A percentile compares a stretch with the other conserved stretches of the same genome.
These are phyloP conservation scores for Torrubiellomyces zombiae DNA, from an alignment of 2,329 filamentous ascomycete species.

Conservation along the genomic window DNA sequence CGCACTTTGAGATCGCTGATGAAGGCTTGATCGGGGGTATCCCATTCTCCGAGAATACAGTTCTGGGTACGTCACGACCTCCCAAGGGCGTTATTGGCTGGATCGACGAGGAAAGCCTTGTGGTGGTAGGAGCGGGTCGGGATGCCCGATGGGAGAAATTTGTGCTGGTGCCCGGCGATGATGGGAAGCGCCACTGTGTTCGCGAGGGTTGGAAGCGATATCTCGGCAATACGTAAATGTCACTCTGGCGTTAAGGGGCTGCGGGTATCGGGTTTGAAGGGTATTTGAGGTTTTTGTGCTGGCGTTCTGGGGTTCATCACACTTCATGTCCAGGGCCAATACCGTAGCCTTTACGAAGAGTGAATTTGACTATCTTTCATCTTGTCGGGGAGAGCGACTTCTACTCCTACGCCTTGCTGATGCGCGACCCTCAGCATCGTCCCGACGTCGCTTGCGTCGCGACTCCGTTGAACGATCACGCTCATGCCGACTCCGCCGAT, in stretches of 20 bases:
- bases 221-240: slow-evolving; percentile 26
- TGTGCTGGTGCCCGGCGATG: slow-evolving; percentile 47
- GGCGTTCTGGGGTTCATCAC: too few species aligned
- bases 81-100: slow-evolving; percentile 78
- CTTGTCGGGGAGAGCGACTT: slow-evolving; percentile 24
- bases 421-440: slow-evolving; percentile 11
- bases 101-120: slow-evolving; percentile 54
- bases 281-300: too few species aligned
- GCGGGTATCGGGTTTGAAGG: not conserved
- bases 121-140: slow-evolving; percentile 63
- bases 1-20: slow-evolving; percentile 69
- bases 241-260: not conserved
- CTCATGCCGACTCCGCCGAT: slow-evolving; percentile 9
- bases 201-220: slow-evolving; percentile 76
- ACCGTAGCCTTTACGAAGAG: too few species aligned
- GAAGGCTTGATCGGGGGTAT: slow-evolving; percentile 37
- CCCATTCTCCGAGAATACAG: slow-evolving; percentile 24
- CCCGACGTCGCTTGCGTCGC: slow-evolving; percentile 10
- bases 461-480: slow-evolving; percentile 14
- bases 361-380: slow-evolving; percentile 11
- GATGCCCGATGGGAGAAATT: slow-evolving; percentile 86
- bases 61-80: slow-evolving; percentile 38
- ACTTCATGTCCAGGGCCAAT: too few species aligned
- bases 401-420: slow-evolving; percentile 17
- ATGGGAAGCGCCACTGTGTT: slow-evolving; percentile 48